These are phyloP conservation scores for Zymoseptoria ardabiliae DNA, from an alignment of 2,329 filamentous ascomycete genomes.

Conservation along the genomic window DNA sequence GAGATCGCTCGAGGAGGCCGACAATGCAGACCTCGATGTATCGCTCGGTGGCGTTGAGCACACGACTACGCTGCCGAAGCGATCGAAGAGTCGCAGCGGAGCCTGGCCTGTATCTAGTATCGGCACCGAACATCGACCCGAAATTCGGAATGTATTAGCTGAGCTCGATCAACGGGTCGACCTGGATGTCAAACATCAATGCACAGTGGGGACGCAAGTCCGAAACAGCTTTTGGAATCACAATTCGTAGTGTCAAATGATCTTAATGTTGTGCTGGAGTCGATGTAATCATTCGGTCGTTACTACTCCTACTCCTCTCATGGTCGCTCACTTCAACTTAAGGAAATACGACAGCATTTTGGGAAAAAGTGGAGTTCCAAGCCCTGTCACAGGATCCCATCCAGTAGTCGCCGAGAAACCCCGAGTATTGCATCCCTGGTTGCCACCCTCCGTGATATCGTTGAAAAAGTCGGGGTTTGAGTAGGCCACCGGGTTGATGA, in stretches of 20 bases:
- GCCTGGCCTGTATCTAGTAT: background rate
- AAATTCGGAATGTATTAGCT: too few relatives aligned
- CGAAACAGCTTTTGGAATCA: too few relatives aligned
- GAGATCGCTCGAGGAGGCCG: background rate
- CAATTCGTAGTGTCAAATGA: too few relatives aligned
- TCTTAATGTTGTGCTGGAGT: too few relatives aligned
- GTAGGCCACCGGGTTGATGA: slow-evolving; percentile 39
- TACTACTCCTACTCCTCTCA: too few relatives aligned
- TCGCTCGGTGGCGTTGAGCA: background rate
- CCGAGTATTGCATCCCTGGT: slow-evolving; percentile 34
- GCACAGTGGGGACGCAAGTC: too few relatives aligned
- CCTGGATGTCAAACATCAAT: too few relatives aligned
- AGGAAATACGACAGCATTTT: slow-evolving; percentile 27
- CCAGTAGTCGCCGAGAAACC: slow-evolving; percentile 22
- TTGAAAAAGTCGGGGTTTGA: slow-evolving; percentile 35
- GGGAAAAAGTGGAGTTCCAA: slow-evolving; percentile 26
- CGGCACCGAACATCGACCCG: background rate
- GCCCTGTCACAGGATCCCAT: slow-evolving; percentile 26
- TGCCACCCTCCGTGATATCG: slow-evolving; percentile 34
- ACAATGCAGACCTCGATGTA: background rate
- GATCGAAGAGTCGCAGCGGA: background rate
- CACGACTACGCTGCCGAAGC: background rate
- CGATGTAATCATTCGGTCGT: too few relatives aligned
- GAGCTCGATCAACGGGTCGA: too few relatives aligned
- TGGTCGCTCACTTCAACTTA: slow-evolving; percentile 5